A percentile compares a stretch with the other conserved stretches of the same genome.
These are phyloP conservation scores for Esteya vermicola DNA, from an alignment of 2,329 filamentous ascomycete genomes.

Conservation along the genomic window DNA sequence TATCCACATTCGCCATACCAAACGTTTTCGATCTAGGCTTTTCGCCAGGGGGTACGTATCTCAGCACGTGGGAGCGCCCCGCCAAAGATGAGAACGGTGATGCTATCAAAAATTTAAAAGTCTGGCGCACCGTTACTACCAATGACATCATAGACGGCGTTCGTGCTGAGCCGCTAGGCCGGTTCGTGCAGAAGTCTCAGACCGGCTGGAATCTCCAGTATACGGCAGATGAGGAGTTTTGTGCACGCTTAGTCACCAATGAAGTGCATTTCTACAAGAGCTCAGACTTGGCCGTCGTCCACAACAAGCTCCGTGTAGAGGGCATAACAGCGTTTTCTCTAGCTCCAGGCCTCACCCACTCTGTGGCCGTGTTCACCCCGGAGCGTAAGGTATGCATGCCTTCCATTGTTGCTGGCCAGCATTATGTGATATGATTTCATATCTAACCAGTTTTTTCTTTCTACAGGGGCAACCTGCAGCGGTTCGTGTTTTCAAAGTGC, in stretches of 20 bases:
- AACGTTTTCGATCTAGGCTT: slow-evolving; percentile 93
- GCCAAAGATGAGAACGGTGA: slow-evolving; percentile 87
- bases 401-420: too few relatives aligned
- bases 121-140: slow-evolving; percentile 77
- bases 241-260: slow-evolving; percentile 86
- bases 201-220: slow-evolving; percentile 97
- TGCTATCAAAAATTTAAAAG: slow-evolving; percentile 90
- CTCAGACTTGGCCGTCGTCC: slow-evolving; percentile 69
- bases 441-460: not conserved
- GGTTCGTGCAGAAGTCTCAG: slow-evolving; percentile 91
- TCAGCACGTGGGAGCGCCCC: slow-evolving; percentile 94
- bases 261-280: slow-evolving; percentile 96
- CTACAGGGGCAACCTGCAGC: slow-evolving; percentile 74
- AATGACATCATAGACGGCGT: slow-evolving; percentile 42
- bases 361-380: slow-evolving; percentile 87
- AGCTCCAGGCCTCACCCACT: slow-evolving; percentile 77
- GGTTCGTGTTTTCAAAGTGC: slow-evolving; percentile 89
- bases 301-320: slow-evolving; percentile 91
- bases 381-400: slow-evolving; percentile 82
- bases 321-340: slow-evolving; percentile 82
- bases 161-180: slow-evolving; percentile 54
- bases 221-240: slow-evolving; percentile 83
- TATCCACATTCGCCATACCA: slow-evolving; percentile 61
- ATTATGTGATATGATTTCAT: not conserved
- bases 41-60: slow-evolving; percentile 78